These are phyloP conservation scores for Hyaloraphidium curvatum DNA, from an alignment of 192 early-diverging fungal genomes.

Conservation along the genomic window DNA sequence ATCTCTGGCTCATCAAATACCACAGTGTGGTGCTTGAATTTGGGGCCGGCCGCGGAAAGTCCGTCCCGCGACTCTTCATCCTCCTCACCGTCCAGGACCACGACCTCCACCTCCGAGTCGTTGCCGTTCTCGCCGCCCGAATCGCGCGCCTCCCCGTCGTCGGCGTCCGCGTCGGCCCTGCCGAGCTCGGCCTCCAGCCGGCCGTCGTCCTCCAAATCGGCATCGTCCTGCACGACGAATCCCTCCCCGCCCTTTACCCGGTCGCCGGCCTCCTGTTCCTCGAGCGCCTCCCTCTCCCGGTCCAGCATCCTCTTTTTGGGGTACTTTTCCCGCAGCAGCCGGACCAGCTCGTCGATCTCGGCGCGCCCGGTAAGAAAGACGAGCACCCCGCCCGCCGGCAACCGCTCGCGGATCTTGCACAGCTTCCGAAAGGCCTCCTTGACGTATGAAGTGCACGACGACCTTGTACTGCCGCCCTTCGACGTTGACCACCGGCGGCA, in stretches of 20 bases:
- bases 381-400: constrained; percentile 87
- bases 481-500: constrained; percentile 78
- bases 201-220: neutral
- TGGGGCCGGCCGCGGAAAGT: neutral
- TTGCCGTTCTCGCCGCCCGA: constrained; percentile 23
- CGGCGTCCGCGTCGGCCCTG: neutral
- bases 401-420: constrained; percentile 71
- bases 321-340: constrained; percentile 52
- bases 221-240: neutral
- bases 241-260: too few species aligned
- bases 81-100: constrained; percentile 26
- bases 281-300: neutral
- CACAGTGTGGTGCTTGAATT: too few species aligned
- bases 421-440: constrained; percentile 78
- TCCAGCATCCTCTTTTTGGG: constrained; percentile 23
- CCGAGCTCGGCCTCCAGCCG: neutral
- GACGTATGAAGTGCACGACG: constrained; percentile 82
- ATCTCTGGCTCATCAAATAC: too few species aligned
- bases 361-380: constrained; percentile 90
- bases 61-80: constrained; percentile 37
- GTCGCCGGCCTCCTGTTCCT: too few species aligned
- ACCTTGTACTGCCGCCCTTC: constrained; percentile 83
- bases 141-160: neutral
- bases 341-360: constrained; percentile 66
- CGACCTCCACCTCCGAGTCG: constrained; percentile 27